Evolutionary conservation across 768 basidiomycete species (phyloP).

Genomic region (Cystoderma amianthinum): DNA sequence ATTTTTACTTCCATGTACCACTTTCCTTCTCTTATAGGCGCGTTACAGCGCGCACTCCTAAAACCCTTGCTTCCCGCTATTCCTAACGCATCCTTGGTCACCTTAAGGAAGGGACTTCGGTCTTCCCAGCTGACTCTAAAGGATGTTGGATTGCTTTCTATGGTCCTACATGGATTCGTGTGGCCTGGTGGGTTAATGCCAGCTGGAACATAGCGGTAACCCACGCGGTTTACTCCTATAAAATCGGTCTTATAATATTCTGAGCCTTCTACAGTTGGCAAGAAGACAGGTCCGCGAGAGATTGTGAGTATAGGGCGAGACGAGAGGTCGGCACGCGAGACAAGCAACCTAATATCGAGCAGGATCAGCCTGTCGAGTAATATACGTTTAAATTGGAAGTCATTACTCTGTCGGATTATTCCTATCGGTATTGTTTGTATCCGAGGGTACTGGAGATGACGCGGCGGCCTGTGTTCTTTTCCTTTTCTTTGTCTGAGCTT

Average conservation of each 20-base stretch:
- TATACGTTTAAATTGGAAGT: conserved; percentile 2
- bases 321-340: conserved; percentile 62
- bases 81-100: conserved; percentile 71
- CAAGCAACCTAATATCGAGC: conserved; percentile 36
- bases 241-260: conserved; percentile 64
- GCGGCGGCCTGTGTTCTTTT: conserved; percentile 45
- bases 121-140: conserved; percentile 90
- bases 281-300: conserved; percentile 68
- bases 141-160: conserved; percentile 66
- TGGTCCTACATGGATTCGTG: conserved; percentile 63
- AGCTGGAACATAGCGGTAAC: conserved; percentile 76
- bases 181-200: conserved; percentile 60
- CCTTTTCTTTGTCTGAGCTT: conserved; percentile 42
- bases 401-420: conserved; percentile 28
- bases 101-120: conserved; percentile 71
- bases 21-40: conserved; percentile 79
- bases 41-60: conserved; percentile 84
- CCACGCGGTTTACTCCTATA: conserved; percentile 66
- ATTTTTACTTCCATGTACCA: conserved; percentile 95
- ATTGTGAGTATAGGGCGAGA: conserved; percentile 65
- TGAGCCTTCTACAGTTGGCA: conserved; percentile 48
- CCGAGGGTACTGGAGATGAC: conserved; percentile 56
- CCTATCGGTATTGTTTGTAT: conserved; percentile 26
- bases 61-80: conserved; percentile 85
- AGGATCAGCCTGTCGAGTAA: neutral